Evolutionary conservation across 495 filamentous ascomycete species (phyloP), one percentile per base, ranked within the genome.

Genomic region (Talaromyces wortmannii): DNA sequence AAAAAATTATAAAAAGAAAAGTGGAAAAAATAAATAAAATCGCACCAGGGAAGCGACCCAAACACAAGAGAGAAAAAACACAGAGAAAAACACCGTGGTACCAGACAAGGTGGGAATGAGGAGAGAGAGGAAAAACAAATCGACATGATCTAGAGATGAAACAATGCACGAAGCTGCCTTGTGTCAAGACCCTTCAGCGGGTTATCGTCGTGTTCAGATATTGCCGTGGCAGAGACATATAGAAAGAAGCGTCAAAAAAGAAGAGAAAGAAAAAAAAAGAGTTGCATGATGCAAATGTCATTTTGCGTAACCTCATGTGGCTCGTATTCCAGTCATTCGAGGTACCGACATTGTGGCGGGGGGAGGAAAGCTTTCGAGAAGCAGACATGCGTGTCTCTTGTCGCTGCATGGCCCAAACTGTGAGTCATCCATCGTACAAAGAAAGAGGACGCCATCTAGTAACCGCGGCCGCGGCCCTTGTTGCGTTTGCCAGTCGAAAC

Each of bases 401-500:
- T 42, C 10, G 23, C 6, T 42, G 31, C 31, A 40, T 52, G 23
- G 23, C 23, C 23, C 23, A 23, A 23, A 23, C 4, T 23, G 23
- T 4, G 23, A 23, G 23, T 23, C 23, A 23, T 23, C 23, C 30
- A 55, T 55, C 16, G 30, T 17, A 31, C 29, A 46, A 55, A 53
- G 43, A n/a, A 2, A 31, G 42, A 30, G 2, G 10, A 15, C 31
- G 7, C 16, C 29, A 42, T 55, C 15, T 48, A 55, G 29, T 48
- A 55, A 49, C 44, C 44, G 17, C 45, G 47, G n/a, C 76, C 76
- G 54, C 78, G 77, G 54, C 78, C 75, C 65, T 74, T 78, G 67
- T 70, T 79, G 63, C 75, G 75, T 59, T 68, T 69, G 66, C 75
- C 80, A 29, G 80, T 67, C 59, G 74, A 68, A 45, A 91, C 87